Base-by-base conservation (phyloP, 2,329 filamentous ascomycete species). In the Microcera coccophila region DNA sequence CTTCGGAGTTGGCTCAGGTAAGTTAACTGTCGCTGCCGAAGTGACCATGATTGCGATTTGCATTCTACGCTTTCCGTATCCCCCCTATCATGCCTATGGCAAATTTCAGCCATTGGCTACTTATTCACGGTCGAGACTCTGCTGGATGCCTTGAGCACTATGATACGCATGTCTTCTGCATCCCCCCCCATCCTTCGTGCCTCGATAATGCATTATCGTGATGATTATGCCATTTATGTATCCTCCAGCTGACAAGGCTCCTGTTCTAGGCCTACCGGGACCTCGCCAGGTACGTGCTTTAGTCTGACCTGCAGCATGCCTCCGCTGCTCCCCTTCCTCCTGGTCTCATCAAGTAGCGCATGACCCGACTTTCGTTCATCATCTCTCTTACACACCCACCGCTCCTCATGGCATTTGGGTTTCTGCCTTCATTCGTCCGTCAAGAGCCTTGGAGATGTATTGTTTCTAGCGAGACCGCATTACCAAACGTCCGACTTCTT, bases 231-330 rank as follows among this genome's bases (percentile, higher is more conserved):
- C 33, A 16, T 38, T 28, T 35, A 31, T 44, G 40, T 32, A 32
- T 31, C 36, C 18, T 32, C 38, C 35, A 29, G 42, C 59, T 61
- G 48, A 61, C 57, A 38, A n/a, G 32, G 38, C 44, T 48, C 28
- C 12, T 36, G 58, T 58, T 63, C 54, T 61, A 67, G 64, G 62
- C 64, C 56, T 67, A 66, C 51, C 55, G 50, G 52, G 64, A 67
- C 41, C 61, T 67, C 39, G 45, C 58, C 36, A 64, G 61, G 64
- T 66, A 63, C 40, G 47, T 41, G 38, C 41, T 36, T 47, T 34
- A 38, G 39, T 41, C 41, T 40, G 35, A 29, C 37, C 39, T 15
- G 32, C 10, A 12, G 22, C 10, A 11, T 15, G 29, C 29, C 15
- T 32, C 8, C 15, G 9, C 15, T n/a, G 15, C 29, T 21, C n/a